Conservation (phyloP, 305 asterid genomes). For the Fraxinus paxiana region DNA sequence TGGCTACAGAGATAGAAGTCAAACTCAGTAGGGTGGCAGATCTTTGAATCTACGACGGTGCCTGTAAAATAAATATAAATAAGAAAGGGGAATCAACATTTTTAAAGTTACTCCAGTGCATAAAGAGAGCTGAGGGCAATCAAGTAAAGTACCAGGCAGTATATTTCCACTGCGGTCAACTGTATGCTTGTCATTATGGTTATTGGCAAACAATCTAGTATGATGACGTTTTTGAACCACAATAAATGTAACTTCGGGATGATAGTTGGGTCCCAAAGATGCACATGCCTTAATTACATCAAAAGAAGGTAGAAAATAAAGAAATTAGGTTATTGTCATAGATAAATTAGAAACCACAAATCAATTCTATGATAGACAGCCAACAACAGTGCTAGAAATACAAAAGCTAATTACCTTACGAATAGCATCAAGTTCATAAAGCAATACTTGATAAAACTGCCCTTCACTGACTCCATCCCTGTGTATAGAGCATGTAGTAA, state of each 20-base stretch:
- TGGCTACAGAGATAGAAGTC: conserved; percentile 97
- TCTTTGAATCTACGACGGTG: conserved; percentile 88
- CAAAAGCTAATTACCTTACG: conserved; percentile 56
- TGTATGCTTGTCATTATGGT: conserved; percentile 56
- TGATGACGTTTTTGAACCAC: conserved; percentile 93
- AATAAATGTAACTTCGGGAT: conserved; percentile 82
- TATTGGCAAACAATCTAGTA: conserved; percentile 73
- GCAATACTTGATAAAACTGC: conserved; percentile 86
- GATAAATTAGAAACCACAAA: neutral
- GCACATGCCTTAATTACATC: conserved; percentile 67
- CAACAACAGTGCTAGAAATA: neutral
- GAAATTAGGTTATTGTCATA: neutral
- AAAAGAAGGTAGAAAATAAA: neutral
- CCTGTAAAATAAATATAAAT: conserved; percentile 38
- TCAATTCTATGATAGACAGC: neutral
- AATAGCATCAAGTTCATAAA: conserved; percentile 86
- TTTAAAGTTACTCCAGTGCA: neutral
- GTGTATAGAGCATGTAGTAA: conserved; percentile 12
- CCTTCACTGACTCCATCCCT: conserved; percentile 99
- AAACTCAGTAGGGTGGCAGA: conserved; percentile 94
- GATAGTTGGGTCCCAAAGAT: conserved; percentile 70
- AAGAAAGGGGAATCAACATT: neutral
- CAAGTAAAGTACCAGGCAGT: conserved; percentile 44
- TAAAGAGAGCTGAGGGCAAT: neutral
- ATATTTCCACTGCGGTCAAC: conserved; percentile 85